These are phyloP conservation scores for Trichoderma orchidacearum DNA, from an alignment of 495 filamentous ascomycete genomes.

Conservation along the genomic window DNA sequence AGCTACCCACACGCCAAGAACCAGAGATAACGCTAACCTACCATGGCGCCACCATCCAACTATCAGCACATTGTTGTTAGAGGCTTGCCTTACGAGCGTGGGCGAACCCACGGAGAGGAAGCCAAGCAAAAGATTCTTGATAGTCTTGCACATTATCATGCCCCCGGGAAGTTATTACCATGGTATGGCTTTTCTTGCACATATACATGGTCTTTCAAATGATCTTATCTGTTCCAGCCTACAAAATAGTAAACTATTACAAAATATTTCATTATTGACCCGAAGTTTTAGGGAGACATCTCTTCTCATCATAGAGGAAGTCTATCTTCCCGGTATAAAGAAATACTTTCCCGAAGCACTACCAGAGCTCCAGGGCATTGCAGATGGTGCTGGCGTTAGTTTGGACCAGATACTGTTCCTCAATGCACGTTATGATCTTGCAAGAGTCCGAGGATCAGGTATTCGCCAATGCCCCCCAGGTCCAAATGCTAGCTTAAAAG, in stretches of 20 bases:
- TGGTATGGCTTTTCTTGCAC: no score
- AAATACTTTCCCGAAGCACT: background rate
- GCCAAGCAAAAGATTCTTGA: background rate
- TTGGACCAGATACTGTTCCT: background rate
- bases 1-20: background rate
- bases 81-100: background rate
- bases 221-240: background rate
- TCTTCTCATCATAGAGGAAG: background rate
- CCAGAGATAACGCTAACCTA: background rate
- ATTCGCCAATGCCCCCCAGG: background rate
- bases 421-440: background rate
- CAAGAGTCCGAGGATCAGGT: background rate
- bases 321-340: background rate
- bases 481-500: background rate
- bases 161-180: background rate
- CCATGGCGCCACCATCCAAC: background rate
- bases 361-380: background rate
- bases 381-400: background rate
- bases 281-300: background rate
- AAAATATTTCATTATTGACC: background rate
- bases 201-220: no score
- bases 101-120: background rate
- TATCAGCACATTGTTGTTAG: background rate
- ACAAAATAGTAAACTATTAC: background rate
- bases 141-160: background rate